Evolutionary conservation across 2,329 filamentous ascomycete species (phyloP).

Genomic region (Cladosporium sp.): DNA sequence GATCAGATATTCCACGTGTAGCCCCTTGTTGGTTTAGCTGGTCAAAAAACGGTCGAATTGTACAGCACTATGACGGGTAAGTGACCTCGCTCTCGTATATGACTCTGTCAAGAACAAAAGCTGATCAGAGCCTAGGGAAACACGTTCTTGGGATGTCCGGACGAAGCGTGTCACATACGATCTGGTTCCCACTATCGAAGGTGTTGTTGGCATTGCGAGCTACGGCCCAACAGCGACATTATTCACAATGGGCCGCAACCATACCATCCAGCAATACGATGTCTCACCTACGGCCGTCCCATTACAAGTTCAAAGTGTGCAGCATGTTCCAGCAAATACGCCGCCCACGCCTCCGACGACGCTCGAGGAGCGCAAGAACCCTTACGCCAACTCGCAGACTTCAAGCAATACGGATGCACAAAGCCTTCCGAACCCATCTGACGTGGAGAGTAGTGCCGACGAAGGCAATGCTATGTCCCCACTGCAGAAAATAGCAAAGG

Average conservation of each 20-base stretch:
- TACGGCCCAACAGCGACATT: slow-evolving; percentile 87
- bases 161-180: slow-evolving; percentile 97
- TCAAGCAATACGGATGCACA: slow-evolving; percentile 24
- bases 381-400: slow-evolving; percentile 24
- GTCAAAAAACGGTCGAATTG: slow-evolving; percentile 95
- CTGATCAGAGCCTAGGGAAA: slow-evolving; percentile 55
- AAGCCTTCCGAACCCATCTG: slow-evolving; percentile 25
- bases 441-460: slow-evolving; percentile 71
- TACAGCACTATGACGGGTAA: slow-evolving; percentile 88
- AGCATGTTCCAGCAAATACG: slow-evolving; percentile 74
- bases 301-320: slow-evolving; percentile 77
- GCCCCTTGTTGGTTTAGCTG: slow-evolving; percentile 95
- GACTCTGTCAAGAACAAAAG: no score
- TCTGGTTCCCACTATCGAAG: slow-evolving; percentile 76
- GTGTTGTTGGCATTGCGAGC: slow-evolving; percentile 75
- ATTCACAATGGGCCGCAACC: slow-evolving; percentile 83
- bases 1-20: slow-evolving; percentile 66
- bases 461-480: slow-evolving; percentile 60
- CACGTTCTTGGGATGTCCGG: slow-evolving; percentile 91
- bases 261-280: slow-evolving; percentile 93
- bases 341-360: slow-evolving; percentile 81
- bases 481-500: slow-evolving; percentile 68
- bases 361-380: slow-evolving; percentile 60
- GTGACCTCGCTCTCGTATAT: slow-evolving; percentile 28
- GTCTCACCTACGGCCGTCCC: slow-evolving; percentile 68